Evolutionary conservation across 1,284 basidiomycete species (phyloP), one percentile per base, ranked within the genome.

Genomic region (Stereum hirsutum): DNA sequence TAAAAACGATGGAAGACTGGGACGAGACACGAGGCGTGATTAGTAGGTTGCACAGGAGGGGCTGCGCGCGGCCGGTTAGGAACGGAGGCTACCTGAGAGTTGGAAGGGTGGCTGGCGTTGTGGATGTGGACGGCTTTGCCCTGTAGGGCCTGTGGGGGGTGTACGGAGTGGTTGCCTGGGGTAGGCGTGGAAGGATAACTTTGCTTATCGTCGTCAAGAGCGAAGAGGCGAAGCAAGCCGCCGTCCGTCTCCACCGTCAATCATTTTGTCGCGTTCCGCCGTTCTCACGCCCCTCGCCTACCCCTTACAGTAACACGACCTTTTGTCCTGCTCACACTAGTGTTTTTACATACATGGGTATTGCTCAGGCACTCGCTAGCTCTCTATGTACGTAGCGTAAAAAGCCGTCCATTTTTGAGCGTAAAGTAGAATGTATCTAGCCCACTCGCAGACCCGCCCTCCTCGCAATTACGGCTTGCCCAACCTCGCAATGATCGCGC

Each of bases 401-500:
- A n/a, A n/a, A n/a, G n/a, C n/a, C n/a, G n/a, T n/a, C n/a, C n/a
- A n/a, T n/a, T n/a, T n/a, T n/a, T n/a, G n/a, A n/a, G n/a, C n/a
- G n/a, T n/a, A n/a, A n/a, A n/a, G n/a, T n/a, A n/a, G n/a, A n/a
- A n/a, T n/a, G n/a, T n/a, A n/a, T n/a, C n/a, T n/a, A n/a, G n/a
- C n/a, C n/a, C n/a, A n/a, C n/a, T n/a, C n/a, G n/a, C n/a, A n/a
- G n/a, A n/a, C n/a, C n/a, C n/a, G n/a, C n/a, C n/a, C n/a, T n/a
- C n/a, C n/a, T n/a, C n/a, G n/a, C 62, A 65, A 70, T 58, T 46
- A 61, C 49, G 61, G 66, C 54, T 62, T 62, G 45, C 56, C 52
- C 49, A 95, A 69, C 68, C 81, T 91, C 52, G 70, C 57, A 50
- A 96, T 81, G 66, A 97, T 95, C 34, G 89, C 86, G 46, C 78